Evolutionary conservation across 2,329 filamentous ascomycete genomes (phyloP).

Genomic region (Dendrostoma leiphaemia): DNA sequence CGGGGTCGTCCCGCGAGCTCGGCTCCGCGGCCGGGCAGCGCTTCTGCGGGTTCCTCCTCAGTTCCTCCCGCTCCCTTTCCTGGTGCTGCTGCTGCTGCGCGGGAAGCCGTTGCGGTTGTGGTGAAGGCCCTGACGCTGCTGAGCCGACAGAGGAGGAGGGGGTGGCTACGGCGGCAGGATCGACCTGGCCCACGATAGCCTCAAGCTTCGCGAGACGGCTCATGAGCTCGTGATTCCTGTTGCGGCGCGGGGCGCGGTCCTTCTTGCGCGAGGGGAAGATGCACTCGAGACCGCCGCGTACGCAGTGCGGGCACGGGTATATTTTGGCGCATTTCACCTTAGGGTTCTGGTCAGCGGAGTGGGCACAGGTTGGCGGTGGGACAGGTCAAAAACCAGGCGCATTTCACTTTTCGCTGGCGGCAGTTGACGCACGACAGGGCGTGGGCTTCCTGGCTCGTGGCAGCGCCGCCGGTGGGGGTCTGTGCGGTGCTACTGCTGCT

Average conservation of each 20-base stretch:
- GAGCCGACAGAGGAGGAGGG: too few relatives aligned
- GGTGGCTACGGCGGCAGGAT: constrained; percentile 27
- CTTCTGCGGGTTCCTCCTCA: constrained; percentile 12
- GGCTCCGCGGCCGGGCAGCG: constrained; percentile 9
- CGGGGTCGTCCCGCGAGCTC: constrained; percentile 6
- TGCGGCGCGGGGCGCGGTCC: constrained; percentile 37
- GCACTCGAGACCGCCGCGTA: constrained; percentile 45
- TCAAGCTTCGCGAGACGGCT: constrained; percentile 43
- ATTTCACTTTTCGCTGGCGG: constrained; percentile 62
- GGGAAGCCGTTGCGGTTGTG: too few relatives aligned
- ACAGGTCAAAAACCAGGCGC: too few relatives aligned
- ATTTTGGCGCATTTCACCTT: constrained; percentile 61
- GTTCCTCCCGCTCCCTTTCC: too few relatives aligned
- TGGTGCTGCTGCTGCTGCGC: too few relatives aligned
- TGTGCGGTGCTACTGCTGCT: constrained; percentile 13
- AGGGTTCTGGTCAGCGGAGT: too few relatives aligned
- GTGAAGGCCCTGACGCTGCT: background rate
- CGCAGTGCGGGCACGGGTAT: constrained; percentile 54
- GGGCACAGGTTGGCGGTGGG: too few relatives aligned
- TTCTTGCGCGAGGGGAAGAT: constrained; percentile 44
- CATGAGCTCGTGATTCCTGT: constrained; percentile 42
- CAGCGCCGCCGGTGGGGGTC: background rate
- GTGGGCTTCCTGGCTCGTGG: constrained; percentile 10
- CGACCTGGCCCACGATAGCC: constrained; percentile 43
- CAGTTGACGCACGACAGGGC: constrained; percentile 56